phyloP scores from a whole-genome alignment of 768 basidiomycete species.

The Auricularia sp. region DNA sequence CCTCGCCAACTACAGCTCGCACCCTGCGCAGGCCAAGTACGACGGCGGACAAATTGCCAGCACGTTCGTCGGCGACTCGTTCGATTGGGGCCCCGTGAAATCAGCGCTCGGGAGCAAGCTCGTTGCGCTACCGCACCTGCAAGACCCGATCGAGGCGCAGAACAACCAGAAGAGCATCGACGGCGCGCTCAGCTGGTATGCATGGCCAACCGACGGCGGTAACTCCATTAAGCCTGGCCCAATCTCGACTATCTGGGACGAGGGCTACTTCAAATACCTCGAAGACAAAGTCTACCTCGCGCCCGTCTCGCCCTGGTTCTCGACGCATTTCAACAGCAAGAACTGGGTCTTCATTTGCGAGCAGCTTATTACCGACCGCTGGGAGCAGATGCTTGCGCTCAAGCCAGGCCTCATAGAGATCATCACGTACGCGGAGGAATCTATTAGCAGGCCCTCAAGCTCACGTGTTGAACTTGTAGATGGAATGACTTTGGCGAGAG shows the following conservation, averaged over 20 bases:
- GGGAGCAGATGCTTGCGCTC: background rate
- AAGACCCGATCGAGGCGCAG: background rate
- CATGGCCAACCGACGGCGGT: background rate
- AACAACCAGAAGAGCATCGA: conserved; percentile 3
- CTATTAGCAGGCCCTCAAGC: background rate
- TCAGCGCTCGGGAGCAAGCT: background rate
- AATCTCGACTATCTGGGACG: background rate
- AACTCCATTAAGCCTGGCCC: background rate
- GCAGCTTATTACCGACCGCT: conserved; percentile 1
- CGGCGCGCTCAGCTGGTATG: background rate
- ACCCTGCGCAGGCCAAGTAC: background rate
- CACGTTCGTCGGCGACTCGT: conserved; percentile 2
- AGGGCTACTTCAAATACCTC: background rate
- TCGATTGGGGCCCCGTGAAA: conserved; percentile 1
- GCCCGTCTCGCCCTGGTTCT: conserved; percentile 1
- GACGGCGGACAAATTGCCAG: background rate
- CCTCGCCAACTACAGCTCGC: conserved; percentile 2
- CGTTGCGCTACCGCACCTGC: background rate
- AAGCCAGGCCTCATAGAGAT: conserved; percentile 1
- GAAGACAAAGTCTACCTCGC: background rate
- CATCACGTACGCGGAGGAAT: background rate
- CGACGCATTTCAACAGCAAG: conserved; percentile 1
- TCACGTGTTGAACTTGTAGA: background rate
- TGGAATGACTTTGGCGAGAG: background rate
- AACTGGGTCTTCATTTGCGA: conserved; percentile 2